phyloP scores from a whole-genome alignment of 495 filamentous ascomycete genomes.

The Aspergillus hancockii region DNA sequence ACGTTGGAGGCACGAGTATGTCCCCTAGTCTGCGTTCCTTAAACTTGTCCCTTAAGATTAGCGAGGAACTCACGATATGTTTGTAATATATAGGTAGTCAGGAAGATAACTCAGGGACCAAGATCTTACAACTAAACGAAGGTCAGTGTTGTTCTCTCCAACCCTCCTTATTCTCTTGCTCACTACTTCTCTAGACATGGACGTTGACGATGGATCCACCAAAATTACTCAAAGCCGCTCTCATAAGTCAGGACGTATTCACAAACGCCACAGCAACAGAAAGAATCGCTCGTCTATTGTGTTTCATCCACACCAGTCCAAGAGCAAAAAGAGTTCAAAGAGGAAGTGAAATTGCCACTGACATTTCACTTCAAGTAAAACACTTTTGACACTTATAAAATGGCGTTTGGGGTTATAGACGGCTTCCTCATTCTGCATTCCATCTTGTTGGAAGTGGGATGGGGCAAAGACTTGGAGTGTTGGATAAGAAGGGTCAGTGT shows the following conservation, averaged over 20 bases:
- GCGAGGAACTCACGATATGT: not conserved
- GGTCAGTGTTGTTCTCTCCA: constrained; percentile 17
- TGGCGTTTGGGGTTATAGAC: constrained; percentile 14
- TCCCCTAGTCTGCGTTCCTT: not conserved
- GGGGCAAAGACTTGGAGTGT: too few relatives aligned
- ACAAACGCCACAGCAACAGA: constrained; percentile 42
- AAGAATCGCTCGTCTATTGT: constrained; percentile 48
- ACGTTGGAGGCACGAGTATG: constrained; percentile 32
- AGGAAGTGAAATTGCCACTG: constrained; percentile 28
- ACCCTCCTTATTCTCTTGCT: constrained; percentile 3
- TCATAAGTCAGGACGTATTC: constrained; percentile 34
- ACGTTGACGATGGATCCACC: constrained; percentile 29
- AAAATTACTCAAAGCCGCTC: constrained; percentile 26
- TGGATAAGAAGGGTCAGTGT: too few relatives aligned
- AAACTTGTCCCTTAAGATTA: not conserved
- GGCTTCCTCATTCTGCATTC: not conserved
- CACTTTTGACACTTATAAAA: not conserved
- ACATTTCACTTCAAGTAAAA: constrained; percentile 27
- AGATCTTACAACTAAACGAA: constrained; percentile 25
- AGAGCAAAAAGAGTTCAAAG: constrained; percentile 32
- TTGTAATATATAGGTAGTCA: constrained; percentile 17
- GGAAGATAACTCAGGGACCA: constrained; percentile 16
- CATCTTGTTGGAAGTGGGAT: too few relatives aligned
- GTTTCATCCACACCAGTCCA: constrained; percentile 34
- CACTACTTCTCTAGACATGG: constrained; percentile 37